Evolutionary conservation across 768 basidiomycete species (phyloP).

Genomic region (Artomyces pyxidatus): DNA sequence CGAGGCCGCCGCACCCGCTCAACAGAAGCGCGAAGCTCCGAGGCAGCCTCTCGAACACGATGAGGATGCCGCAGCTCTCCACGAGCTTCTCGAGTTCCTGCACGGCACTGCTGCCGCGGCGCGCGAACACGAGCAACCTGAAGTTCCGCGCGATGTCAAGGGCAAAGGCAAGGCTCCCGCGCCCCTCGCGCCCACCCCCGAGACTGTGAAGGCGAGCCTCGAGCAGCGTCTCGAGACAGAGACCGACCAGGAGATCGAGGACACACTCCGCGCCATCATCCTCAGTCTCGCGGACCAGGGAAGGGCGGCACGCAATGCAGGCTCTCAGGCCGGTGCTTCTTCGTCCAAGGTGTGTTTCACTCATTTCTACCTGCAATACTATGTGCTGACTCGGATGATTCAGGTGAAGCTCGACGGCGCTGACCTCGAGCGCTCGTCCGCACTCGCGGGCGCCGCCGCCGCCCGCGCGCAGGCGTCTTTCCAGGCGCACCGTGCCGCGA

Average conservation of each 20-base stretch:
- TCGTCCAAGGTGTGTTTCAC: not conserved
- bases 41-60: too few species aligned
- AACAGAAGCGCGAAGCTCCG: too few species aligned
- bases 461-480: conserved; percentile 6
- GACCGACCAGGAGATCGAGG: not conserved
- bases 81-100: too few species aligned
- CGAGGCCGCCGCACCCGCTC: too few species aligned
- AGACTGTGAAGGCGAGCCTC: not conserved
- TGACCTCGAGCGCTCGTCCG: conserved; percentile 6
- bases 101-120: too few species aligned
- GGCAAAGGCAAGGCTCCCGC: not conserved
- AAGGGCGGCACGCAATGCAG: not conserved
- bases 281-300: not conserved
- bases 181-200: not conserved
- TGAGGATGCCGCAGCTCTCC: too few species aligned
- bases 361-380: too few species aligned
- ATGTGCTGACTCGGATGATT: not conserved
- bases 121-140: too few species aligned
- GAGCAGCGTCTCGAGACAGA: not conserved
- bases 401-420: conserved; percentile 1
- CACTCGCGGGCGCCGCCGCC: conserved; percentile 7
- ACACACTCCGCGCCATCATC: not conserved
- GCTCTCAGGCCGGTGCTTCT: not conserved
- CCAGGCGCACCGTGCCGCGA: conserved; percentile 10
- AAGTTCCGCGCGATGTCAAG: not conserved